A percentile compares a stretch with the other conserved stretches of the same genome.
These are phyloP conservation scores for Skeletonema menzelii DNA, from an alignment of 108 stramenopile species.

Conservation along the genomic window DNA sequence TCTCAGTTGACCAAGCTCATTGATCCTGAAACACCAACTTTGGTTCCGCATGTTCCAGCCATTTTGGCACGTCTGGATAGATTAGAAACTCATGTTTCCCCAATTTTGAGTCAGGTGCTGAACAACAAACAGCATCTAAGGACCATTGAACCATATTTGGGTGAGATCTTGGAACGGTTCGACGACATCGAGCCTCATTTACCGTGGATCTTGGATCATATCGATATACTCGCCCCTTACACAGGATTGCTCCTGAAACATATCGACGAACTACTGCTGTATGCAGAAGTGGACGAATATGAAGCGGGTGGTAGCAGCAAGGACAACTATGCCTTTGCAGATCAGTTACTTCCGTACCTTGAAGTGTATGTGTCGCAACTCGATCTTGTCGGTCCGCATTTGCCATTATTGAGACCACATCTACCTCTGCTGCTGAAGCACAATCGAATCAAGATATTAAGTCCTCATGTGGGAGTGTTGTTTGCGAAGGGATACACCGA, in stretches of 20 bases:
- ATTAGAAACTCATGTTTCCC: conserved; percentile 60
- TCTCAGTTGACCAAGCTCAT: conserved; percentile 50
- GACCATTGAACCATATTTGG: conserved; percentile 66
- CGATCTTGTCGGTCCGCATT: conserved; percentile 66
- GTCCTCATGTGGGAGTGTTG: conserved; percentile 58
- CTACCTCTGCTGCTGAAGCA: conserved; percentile 58
- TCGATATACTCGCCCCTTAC: conserved; percentile 77
- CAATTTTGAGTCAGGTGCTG: conserved; percentile 62
- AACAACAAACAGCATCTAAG: conserved; percentile 68
- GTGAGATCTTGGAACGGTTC: conserved; percentile 59
- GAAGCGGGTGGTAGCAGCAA: conserved; percentile 29
- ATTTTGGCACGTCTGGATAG: conserved; percentile 60
- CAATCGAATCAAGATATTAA: conserved; percentile 65
- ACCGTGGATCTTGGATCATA: conserved; percentile 73
- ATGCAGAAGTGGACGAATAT: conserved; percentile 57
- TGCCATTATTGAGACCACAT: conserved; percentile 73
- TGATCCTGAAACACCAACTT: conserved; percentile 64
- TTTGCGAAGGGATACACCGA: conserved; percentile 65
- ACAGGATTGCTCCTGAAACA: conserved; percentile 66
- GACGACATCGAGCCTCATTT: conserved; percentile 79
- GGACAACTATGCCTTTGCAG: conserved; percentile 59
- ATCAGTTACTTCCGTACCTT: conserved; percentile 68
- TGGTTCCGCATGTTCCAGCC: conserved; percentile 66
- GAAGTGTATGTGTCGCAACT: conserved; percentile 59
- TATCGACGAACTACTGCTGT: conserved; percentile 69